phyloP scores from a whole-genome alignment of 805 yeast genomes.

The Starmerella floricola region DNA sequence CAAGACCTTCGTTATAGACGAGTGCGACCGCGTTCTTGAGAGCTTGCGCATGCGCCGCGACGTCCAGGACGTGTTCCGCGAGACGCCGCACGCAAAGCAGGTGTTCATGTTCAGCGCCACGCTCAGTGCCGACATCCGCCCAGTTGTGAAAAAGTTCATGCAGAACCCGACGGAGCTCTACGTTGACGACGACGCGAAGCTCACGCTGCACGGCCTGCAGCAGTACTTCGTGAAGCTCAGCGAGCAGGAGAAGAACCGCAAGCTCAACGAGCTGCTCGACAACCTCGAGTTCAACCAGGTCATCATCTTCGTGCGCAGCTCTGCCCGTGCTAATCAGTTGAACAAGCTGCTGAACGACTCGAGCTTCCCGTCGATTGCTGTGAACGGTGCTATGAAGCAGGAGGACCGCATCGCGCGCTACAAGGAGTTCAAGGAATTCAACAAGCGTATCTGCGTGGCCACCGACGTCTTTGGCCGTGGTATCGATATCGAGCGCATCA shows the following conservation, averaged over 20 bases:
- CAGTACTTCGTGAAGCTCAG: slow-evolving; percentile 84
- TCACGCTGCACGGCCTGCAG: slow-evolving; percentile 95
- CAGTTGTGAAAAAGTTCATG: slow-evolving; percentile 94
- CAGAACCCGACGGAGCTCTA: slow-evolving; percentile 94
- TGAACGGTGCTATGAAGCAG: slow-evolving; percentile 89
- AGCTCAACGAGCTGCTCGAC: slow-evolving; percentile 83
- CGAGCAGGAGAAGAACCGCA: slow-evolving; percentile 87
- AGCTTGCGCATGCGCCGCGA: slow-evolving; percentile 90
- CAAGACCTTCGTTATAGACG: slow-evolving; percentile 91
- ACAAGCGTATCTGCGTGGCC: slow-evolving; percentile 96
- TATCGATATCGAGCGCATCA: slow-evolving; percentile 97
- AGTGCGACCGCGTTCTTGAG: slow-evolving; percentile 96
- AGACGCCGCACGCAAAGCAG: slow-evolving; percentile 96
- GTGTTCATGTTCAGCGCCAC: slow-evolving; percentile 99
- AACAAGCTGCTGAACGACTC: slow-evolving; percentile 80
- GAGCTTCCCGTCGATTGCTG: slow-evolving; percentile 94
- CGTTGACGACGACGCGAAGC: slow-evolving; percentile 94
- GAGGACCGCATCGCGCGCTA: slow-evolving; percentile 96
- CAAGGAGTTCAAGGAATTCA: slow-evolving; percentile 92
- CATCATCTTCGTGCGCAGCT: slow-evolving; percentile 85
- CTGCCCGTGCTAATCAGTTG: slow-evolving; percentile 83
- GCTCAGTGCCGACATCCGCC: slow-evolving; percentile 83
- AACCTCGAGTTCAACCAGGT: slow-evolving; percentile 95
- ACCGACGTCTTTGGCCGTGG: slow-evolving; percentile 99
- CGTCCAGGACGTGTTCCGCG: slow-evolving; percentile 94